phyloP scores from a whole-genome alignment of 1,284 basidiomycete genomes.

The Leccinum solheimii region DNA sequence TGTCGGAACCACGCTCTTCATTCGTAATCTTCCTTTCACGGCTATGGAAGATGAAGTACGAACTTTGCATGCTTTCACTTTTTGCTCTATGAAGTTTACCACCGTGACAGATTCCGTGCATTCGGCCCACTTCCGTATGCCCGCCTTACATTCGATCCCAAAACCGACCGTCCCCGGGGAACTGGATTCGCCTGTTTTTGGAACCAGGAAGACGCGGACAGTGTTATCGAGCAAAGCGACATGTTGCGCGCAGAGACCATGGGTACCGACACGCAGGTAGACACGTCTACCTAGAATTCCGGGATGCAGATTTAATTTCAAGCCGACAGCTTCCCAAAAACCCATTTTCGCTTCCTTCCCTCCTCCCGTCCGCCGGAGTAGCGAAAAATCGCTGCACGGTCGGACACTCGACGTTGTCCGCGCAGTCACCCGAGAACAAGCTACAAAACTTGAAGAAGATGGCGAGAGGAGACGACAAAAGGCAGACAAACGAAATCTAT shows the following conservation, averaged over 20 bases:
- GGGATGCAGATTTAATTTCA: neutral
- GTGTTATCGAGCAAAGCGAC: constrained; percentile 81
- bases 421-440: constrained; percentile 90
- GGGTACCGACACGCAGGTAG: constrained; percentile 38
- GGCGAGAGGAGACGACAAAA: constrained; percentile 85
- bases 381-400: constrained; percentile 89
- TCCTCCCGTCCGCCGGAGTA: constrained; percentile 85
- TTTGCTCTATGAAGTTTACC: neutral
- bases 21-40: constrained; percentile 92
- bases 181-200: constrained; percentile 99
- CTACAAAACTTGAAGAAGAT: constrained; percentile 83
- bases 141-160: constrained; percentile 85
- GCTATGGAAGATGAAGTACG: constrained; percentile 91
- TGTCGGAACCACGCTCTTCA: constrained; percentile 88
- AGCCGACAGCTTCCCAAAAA: constrained; percentile 64
- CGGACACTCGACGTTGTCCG: constrained; percentile 88
- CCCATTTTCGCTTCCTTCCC: constrained; percentile 82
- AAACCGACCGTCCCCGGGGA: constrained; percentile 85
- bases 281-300: constrained; percentile 20
- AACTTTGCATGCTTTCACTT: constrained; percentile 56
- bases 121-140: constrained; percentile 96
- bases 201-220: constrained; percentile 90
- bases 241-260: constrained; percentile 65
- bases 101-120: constrained; percentile 62
- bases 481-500: constrained; percentile 94